Conservation (phyloP, 2,329 filamentous ascomycete species). For the Ophiostoma himal-ulmi region DNA sequence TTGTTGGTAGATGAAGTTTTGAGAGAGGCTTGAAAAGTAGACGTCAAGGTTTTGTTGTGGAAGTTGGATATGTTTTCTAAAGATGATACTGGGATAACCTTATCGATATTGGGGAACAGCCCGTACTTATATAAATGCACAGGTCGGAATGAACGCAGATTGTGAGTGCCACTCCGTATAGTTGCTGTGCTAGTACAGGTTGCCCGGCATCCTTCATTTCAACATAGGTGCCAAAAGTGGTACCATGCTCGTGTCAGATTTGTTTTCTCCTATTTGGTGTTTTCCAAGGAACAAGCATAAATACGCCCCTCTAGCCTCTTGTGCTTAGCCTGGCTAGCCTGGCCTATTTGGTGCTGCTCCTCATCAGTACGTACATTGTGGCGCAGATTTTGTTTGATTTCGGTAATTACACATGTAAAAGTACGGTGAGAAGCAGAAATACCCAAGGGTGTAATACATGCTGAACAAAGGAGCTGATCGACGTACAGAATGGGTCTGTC, state of each 20-base stretch:
- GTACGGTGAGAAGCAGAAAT: too few species aligned
- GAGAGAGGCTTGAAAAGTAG: background rate
- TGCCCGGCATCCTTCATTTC: slow-evolving; percentile 2
- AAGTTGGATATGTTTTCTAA: background rate
- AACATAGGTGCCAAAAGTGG: background rate
- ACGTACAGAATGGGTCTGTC: background rate
- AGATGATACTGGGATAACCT: background rate
- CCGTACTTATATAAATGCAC: background rate
- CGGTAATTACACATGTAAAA: too few species aligned
- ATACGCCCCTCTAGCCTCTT: background rate
- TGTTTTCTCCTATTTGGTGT: background rate
- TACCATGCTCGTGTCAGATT: background rate
- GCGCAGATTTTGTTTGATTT: too few species aligned
- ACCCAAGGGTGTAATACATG: too few species aligned
- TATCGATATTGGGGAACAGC: background rate
- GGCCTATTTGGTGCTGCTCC: background rate
- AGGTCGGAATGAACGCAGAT: background rate
- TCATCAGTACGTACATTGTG: background rate
- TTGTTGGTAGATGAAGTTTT: background rate
- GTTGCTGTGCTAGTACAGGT: background rate
- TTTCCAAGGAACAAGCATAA: background rate
- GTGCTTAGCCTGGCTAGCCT: background rate
- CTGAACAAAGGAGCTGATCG: background rate
- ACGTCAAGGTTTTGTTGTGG: background rate
- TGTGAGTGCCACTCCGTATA: background rate